Conservation (phyloP, 2,329 filamentous ascomycete genomes). For the Cercospora sp. region DNA sequence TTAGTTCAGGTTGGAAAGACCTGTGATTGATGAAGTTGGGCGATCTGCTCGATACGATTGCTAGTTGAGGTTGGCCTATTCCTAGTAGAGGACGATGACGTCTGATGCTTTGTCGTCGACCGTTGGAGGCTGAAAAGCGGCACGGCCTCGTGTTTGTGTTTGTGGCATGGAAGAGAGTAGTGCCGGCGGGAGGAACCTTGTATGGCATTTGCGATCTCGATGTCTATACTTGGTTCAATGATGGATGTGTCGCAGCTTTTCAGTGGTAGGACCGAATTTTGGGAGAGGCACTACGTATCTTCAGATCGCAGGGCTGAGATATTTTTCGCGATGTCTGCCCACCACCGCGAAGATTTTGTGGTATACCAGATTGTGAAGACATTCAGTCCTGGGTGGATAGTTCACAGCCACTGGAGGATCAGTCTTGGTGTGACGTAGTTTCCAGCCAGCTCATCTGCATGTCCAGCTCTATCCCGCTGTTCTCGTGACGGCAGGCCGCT, state of each 20-base stretch:
- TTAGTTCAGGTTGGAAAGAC: background rate
- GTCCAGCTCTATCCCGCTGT: background rate
- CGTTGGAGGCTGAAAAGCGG: background rate
- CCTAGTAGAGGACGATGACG: background rate
- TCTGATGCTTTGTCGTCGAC: background rate
- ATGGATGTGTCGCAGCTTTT: background rate
- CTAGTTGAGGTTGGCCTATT: background rate
- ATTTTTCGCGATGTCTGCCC: background rate
- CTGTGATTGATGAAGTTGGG: background rate
- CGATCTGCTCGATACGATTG: background rate
- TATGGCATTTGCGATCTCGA: background rate
- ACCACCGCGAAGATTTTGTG: background rate
- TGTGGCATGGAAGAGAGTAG: background rate
- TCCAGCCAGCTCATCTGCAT: constrained; percentile 1
- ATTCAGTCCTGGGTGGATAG: background rate
- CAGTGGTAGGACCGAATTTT: background rate
- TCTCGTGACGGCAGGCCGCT: constrained; percentile 4
- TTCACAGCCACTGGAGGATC: background rate
- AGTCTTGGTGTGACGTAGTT: constrained; percentile 6
- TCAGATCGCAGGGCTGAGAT: background rate
- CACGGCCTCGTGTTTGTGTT: background rate
- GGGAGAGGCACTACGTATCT: background rate
- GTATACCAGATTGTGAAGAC: background rate
- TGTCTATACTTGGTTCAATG: background rate
- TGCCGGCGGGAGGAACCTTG: background rate